These are phyloP conservation scores for Cryomyces antarcticus DNA, from an alignment of 495 filamentous ascomycete genomes.

Conservation along the genomic window DNA sequence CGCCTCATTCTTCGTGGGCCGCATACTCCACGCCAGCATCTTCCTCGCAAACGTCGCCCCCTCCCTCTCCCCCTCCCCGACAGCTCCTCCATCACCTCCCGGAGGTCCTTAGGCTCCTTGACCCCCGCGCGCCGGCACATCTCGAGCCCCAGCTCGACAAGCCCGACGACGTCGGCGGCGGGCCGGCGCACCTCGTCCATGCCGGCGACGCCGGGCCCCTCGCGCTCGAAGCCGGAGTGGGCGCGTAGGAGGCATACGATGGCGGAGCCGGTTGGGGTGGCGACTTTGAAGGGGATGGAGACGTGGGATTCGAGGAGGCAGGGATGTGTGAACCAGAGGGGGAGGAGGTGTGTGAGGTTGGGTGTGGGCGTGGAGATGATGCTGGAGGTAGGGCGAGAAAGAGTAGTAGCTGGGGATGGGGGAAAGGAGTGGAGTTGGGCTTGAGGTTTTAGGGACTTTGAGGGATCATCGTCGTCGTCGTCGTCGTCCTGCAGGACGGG, in stretches of 20 bases:
- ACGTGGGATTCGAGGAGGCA: constrained; percentile 18
- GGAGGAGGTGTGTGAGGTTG: constrained; percentile 11
- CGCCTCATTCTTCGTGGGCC: not conserved
- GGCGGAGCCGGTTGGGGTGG: constrained; percentile 9
- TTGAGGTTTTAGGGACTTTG: not conserved
- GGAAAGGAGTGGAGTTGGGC: not conserved
- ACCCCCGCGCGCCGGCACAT: constrained; percentile 4
- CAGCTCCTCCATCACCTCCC: not conserved
- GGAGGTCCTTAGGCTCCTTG: not conserved
- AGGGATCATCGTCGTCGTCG: not conserved
- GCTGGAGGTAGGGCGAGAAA: not conserved
- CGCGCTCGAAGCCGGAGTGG: constrained; percentile 17
- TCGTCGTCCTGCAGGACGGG: not conserved
- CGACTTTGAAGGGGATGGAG: constrained; percentile 14
- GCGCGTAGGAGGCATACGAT: constrained; percentile 18
- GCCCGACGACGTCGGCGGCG: constrained; percentile 5
- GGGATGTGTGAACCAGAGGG: constrained; percentile 20
- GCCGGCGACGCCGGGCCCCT: constrained; percentile 13
- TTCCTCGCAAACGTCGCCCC: not conserved
- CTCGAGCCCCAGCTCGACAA: constrained; percentile 19
- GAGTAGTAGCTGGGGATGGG: not conserved
- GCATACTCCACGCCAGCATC: not conserved
- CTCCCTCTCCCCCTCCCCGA: not conserved
- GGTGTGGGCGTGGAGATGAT: not conserved
- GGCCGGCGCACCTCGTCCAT: constrained; percentile 14